Conservation (phyloP, 495 filamentous ascomycete species). For the Ramalina intermedia region DNA sequence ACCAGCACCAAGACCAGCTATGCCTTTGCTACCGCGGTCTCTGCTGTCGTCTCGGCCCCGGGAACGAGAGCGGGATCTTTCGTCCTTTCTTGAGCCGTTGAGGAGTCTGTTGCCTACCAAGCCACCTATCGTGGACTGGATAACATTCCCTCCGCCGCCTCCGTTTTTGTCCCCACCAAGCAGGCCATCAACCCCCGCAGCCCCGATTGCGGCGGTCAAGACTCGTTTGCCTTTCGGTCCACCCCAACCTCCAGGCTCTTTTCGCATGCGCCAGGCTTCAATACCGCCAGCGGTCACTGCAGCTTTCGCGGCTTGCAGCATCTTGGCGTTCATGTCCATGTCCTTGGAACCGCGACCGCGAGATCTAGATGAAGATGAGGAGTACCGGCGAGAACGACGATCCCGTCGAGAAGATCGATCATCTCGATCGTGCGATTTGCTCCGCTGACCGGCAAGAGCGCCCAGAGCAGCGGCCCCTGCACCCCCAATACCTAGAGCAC, state of each 20-base stretch:
- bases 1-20: conserved; percentile 47
- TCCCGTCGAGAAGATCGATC: conserved; percentile 23
- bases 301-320: conserved; percentile 74
- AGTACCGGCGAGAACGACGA: conserved; percentile 36
- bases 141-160: conserved; percentile 46
- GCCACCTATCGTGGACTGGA: conserved; percentile 73
- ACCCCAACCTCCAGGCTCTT: conserved; percentile 69
- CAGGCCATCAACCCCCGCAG: conserved; percentile 69
- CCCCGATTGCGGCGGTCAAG: conserved; percentile 71
- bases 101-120: conserved; percentile 68
- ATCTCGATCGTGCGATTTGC: conserved; percentile 17
- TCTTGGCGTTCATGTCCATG: conserved; percentile 37
- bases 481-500: conserved; percentile 51
- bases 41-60: conserved; percentile 30
- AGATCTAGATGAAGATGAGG: conserved; percentile 37
- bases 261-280: conserved; percentile 76
- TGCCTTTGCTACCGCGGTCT: conserved; percentile 27
- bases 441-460: conserved; percentile 5
- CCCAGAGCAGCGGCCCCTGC: conserved; percentile 29
- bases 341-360: conserved; percentile 21
- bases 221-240: conserved; percentile 79
- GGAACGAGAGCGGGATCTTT: conserved; percentile 34
- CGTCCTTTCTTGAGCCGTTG: conserved; percentile 58
- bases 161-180: conserved; percentile 41
- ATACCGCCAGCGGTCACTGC: conserved; percentile 74